Percentiles rank a stretch among this genome's conserved stretches.
phyloP scores from a whole-genome alignment of 2,329 filamentous ascomycete genomes.

The Colletotrichum karsti region DNA sequence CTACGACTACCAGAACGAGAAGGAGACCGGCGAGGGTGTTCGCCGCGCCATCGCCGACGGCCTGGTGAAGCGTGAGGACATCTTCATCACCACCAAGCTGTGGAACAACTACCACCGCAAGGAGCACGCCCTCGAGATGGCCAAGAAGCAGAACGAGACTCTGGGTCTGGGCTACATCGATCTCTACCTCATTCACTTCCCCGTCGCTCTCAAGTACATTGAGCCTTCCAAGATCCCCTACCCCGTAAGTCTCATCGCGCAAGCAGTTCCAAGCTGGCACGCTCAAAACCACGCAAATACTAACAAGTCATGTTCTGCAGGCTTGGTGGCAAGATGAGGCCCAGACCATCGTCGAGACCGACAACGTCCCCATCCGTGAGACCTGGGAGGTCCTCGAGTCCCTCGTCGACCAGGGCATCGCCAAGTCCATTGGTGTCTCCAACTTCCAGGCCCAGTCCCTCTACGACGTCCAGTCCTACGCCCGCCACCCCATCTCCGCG shows the following conservation, averaged over 20 bases:
- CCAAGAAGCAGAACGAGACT: slow-evolving; percentile 68
- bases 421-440: slow-evolving; percentile 66
- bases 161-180: slow-evolving; percentile 74
- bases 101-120: slow-evolving; percentile 82
- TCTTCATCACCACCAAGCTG: slow-evolving; percentile 87
- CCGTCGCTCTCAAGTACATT: slow-evolving; percentile 53
- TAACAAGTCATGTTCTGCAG: not conserved
- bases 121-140: slow-evolving; percentile 68
- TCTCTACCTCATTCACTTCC: slow-evolving; percentile 75
- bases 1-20: slow-evolving; percentile 71
- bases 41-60: slow-evolving; percentile 63
- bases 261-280: too few species aligned
- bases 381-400: slow-evolving; percentile 71
- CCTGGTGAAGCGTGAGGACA: slow-evolving; percentile 75
- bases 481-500: slow-evolving; percentile 58
- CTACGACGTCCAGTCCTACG: slow-evolving; percentile 69
- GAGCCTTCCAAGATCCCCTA: slow-evolving; percentile 48
- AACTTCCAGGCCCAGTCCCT: slow-evolving; percentile 68
- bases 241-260: slow-evolving; percentile 38
- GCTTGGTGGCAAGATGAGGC: slow-evolving; percentile 50
- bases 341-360: slow-evolving; percentile 45
- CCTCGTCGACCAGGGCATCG: slow-evolving; percentile 56
- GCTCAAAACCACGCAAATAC: not conserved
- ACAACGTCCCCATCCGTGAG: slow-evolving; percentile 54
- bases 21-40: slow-evolving; percentile 71